Base-by-base conservation (phyloP, 345 rosid species). In the Ceriops tagal region DNA sequence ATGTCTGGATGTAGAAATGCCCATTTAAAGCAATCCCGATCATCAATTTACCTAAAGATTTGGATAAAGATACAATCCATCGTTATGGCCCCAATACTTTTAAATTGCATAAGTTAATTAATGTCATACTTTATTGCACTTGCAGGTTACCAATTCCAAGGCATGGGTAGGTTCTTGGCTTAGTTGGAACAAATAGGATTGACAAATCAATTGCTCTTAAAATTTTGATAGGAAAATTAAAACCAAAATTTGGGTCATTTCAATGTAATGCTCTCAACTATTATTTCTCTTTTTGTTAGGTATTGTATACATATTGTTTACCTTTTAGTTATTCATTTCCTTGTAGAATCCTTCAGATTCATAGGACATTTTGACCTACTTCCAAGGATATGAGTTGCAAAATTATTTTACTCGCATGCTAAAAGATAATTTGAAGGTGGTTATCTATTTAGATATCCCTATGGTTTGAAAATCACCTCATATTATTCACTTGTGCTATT, bases 181-280 rank as follows among this genome's bases (percentile, higher is more conserved):
- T 95, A 81, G 98, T 95, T 80, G 99, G 99, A 75, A 92, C 99
- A 43, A 95, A 92, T 80, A 98, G 99, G 69, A 92, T 92, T 71
- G 98, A 97, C 49, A 92, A 95, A 72, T 92, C 98, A 37, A 90
- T 97, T n/a, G 98, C 99, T 39, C 93, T 92, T 67, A 95, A 92
- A 80, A 81, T 92, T 68, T 76, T 95, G 74, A 97, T 98, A 28
- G 99, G 99, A 58, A 95, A 89, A 73, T 87, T 95, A 71, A 95
- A 95, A 77, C 99, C 99, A 31, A 95, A 95, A 95, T 76, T 82
- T 92, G 88, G 99, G 99, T 13, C 92, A 97, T 21, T 95, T 95
- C 80, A 86, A 78, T 75, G 99, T 90, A 80, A 77, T 62, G 5
- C 35, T 30, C 21, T 47, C 52, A 68, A 30, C 28, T 39, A 39